phyloP scores from a whole-genome alignment of 495 filamentous ascomycete genomes.

The Penicillium coffeae region DNA sequence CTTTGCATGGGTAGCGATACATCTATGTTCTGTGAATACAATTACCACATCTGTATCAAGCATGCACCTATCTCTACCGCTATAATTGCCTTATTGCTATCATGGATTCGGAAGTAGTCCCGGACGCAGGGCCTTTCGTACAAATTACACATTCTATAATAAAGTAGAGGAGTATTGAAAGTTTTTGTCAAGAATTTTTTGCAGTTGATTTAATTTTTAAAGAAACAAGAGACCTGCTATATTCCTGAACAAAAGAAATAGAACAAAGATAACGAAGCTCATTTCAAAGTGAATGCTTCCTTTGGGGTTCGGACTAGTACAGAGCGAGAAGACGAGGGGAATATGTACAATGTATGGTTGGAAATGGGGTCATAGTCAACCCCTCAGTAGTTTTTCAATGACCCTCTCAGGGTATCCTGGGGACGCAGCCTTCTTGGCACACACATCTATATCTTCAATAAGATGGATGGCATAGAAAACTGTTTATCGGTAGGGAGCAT shows the following conservation, averaged over 20 bases:
- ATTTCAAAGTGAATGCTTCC: constrained; percentile 6
- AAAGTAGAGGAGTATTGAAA: no score
- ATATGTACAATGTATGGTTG: constrained; percentile 34
- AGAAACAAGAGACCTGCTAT: constrained; percentile 20
- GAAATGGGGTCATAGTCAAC: constrained; percentile 12
- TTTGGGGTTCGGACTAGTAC: constrained; percentile 34
- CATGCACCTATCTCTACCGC: no score
- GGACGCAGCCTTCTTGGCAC: neutral
- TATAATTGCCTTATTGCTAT: neutral
- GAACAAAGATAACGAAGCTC: neutral
- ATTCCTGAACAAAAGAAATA: constrained; percentile 21
- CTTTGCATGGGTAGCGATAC: constrained; percentile 34
- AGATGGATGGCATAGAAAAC: neutral
- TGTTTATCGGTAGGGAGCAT: constrained; percentile 78
- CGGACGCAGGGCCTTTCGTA: neutral
- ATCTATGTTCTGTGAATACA: constrained; percentile 31
- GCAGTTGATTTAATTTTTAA: constrained; percentile 8
- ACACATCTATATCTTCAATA: neutral
- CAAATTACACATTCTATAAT: no score
- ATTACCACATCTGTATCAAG: constrained; percentile 20
- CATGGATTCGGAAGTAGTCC: no score
- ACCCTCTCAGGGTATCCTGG: neutral
- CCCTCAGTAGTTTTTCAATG: constrained; percentile 23
- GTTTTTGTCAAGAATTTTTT: neutral
- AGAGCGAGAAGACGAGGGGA: constrained; percentile 27